Evolutionary conservation across 2,329 filamentous ascomycete genomes (phyloP).

Genomic region (Aspergillus glaucus): DNA sequence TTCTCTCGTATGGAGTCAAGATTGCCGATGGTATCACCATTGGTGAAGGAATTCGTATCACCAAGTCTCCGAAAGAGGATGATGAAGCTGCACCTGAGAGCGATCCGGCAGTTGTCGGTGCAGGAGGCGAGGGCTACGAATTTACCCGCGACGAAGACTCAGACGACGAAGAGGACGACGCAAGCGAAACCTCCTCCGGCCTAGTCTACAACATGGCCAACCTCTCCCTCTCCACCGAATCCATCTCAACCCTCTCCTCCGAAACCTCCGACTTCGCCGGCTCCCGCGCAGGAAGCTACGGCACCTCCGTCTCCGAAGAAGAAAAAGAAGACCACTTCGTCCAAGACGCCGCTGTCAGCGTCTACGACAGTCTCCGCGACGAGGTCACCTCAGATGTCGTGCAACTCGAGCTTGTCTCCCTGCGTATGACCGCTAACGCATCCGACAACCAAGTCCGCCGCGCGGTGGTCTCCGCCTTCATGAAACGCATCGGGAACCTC

Average conservation of each 20-base stretch:
- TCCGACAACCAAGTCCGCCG: conserved; percentile 82
- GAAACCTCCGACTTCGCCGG: conserved; percentile 44
- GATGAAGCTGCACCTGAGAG: conserved; percentile 29
- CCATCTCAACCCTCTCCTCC: conserved; percentile 60
- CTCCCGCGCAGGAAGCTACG: conserved; percentile 63
- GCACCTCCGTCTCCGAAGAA: conserved; percentile 64
- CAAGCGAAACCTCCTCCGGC: conserved; percentile 50
- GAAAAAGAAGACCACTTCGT: conserved; percentile 64
- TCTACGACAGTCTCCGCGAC: conserved; percentile 76
- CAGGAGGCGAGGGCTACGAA: conserved; percentile 55
- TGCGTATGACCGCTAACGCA: conserved; percentile 87
- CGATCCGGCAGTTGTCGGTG: conserved; percentile 52
- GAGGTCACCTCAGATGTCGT: conserved; percentile 73
- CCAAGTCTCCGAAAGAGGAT: conserved; percentile 39
- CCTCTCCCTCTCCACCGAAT: conserved; percentile 43
- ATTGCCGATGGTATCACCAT: conserved; percentile 57
- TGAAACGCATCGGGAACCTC: conserved; percentile 71
- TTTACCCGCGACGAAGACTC: conserved; percentile 63
- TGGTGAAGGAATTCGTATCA: conserved; percentile 37
- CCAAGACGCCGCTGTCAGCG: conserved; percentile 74
- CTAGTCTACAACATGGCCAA: conserved; percentile 49
- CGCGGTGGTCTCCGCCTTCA: conserved; percentile 78
- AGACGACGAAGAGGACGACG: conserved; percentile 57
- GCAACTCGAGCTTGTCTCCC: conserved; percentile 84
- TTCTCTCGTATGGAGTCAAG: conserved; percentile 72